Evolutionary conservation across 23 red algal genomes (phyloP).

Genomic region (Gracilariopsis chorda): DNA sequence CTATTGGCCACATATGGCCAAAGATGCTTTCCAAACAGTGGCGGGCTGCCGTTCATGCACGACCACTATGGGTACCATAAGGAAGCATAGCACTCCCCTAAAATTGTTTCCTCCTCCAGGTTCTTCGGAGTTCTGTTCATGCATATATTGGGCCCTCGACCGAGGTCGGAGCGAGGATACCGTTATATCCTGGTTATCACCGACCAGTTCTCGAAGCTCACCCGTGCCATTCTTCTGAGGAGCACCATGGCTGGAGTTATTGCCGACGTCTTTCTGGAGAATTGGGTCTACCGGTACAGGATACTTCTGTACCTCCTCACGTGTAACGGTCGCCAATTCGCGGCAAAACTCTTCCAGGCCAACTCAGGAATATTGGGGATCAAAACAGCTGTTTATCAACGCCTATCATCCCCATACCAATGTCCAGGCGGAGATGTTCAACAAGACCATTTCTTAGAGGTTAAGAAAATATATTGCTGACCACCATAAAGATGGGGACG

Average conservation of each 20-base stretch:
- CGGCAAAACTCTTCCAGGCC: slow-evolving; percentile 18
- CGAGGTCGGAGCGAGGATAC: background rate
- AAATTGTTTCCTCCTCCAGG: slow-evolving; percentile 15
- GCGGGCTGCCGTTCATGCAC: background rate
- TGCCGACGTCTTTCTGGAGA: background rate
- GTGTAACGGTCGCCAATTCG: slow-evolving; percentile 6
- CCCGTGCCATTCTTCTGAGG: slow-evolving; percentile 2
- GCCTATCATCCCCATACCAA: slow-evolving; percentile 13
- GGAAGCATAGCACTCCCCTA: slow-evolving; percentile 10
- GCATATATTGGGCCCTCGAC: slow-evolving; percentile 21
- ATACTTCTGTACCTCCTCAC: slow-evolving; percentile 4
- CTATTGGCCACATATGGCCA: slow-evolving; percentile 30
- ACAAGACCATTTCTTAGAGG: background rate
- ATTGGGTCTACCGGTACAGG: slow-evolving; percentile 2
- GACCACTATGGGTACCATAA: background rate
- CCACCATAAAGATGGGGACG: slow-evolving; percentile 3
- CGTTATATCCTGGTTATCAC: slow-evolving; percentile 20
- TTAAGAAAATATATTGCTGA: slow-evolving; percentile 5
- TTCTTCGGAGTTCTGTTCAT: slow-evolving; percentile 12
- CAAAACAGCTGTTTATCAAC: background rate
- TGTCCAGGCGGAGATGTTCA: slow-evolving; percentile 19
- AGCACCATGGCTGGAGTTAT: background rate
- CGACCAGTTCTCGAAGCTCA: slow-evolving; percentile 26
- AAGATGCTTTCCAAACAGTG: background rate
- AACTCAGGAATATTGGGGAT: background rate